Percentiles rank a stretch among this genome's conserved stretches.
These are phyloP conservation scores for Emericellopsis terricola DNA, from an alignment of 495 filamentous ascomycete species.

Conservation along the genomic window DNA sequence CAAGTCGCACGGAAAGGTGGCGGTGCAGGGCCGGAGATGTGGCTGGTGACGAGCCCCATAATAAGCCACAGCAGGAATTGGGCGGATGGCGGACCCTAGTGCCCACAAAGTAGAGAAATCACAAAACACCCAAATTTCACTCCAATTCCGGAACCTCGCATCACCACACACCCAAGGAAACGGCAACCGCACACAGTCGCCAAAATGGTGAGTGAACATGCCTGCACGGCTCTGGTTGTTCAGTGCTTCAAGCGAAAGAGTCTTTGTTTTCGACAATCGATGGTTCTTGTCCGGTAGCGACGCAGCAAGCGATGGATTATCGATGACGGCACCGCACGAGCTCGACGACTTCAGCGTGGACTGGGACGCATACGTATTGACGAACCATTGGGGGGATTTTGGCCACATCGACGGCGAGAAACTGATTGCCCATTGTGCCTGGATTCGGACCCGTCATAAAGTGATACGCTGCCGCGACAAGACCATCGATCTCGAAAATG, in stretches of 20 bases:
- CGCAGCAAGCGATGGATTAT: too few species aligned
- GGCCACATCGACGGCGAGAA: too few species aligned
- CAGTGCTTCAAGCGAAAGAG: background rate
- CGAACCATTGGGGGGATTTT: too few species aligned
- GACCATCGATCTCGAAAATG: background rate
- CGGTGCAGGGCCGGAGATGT: background rate
- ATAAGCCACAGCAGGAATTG: constrained; percentile 2
- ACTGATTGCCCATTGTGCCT: too few species aligned
- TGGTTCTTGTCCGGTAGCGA: background rate
- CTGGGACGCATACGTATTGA: too few species aligned
- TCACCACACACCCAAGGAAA: constrained; percentile 2
- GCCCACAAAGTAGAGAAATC: constrained; percentile 4
- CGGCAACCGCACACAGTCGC: constrained; percentile 4
- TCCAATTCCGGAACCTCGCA: constrained; percentile 2
- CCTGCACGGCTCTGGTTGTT: background rate
- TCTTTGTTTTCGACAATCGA: background rate
- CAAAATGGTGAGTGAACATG: constrained; percentile 1
- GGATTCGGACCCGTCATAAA: too few species aligned
- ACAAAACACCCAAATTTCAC: constrained; percentile 5
- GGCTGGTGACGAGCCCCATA: constrained; percentile 1
- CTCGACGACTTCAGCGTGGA: too few species aligned
- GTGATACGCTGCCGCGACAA: too few species aligned
- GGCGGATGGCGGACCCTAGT: constrained; percentile 1
- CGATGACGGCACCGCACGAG: too few species aligned
- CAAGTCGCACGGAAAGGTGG: background rate